Conservation (phyloP, 2,329 filamentous ascomycete genomes). For the Tolypocladium tundrense region DNA sequence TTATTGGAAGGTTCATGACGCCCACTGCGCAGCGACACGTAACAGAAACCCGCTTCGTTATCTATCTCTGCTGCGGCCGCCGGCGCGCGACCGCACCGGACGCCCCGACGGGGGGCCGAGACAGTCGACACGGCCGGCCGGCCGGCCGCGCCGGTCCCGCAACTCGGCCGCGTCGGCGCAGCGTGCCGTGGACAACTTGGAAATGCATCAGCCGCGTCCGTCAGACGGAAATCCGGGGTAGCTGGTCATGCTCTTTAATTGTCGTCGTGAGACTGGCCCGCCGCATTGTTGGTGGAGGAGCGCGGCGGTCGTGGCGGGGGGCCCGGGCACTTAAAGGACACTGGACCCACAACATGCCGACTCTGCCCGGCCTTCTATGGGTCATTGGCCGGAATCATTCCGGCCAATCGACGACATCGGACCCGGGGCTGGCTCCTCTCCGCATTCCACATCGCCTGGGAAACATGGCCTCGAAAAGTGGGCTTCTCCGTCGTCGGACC, state of each 20-base stretch:
- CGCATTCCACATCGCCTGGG: neutral
- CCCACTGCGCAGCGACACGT: constrained; percentile 11
- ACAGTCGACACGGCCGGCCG: neutral
- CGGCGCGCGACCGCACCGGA: neutral
- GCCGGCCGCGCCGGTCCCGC: neutral
- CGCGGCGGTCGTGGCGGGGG: neutral
- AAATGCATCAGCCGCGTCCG: neutral
- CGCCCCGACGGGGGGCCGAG: neutral
- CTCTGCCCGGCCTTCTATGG: constrained; percentile 12
- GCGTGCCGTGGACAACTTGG: neutral
- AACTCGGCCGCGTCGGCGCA: neutral
- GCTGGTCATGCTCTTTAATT: neutral
- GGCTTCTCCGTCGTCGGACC: neutral
- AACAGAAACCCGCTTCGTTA: constrained; percentile 10
- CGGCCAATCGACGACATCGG: constrained; percentile 20
- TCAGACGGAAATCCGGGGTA: neutral
- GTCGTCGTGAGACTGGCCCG: neutral
- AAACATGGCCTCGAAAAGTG: neutral
- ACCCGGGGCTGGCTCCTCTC: constrained; percentile 8
- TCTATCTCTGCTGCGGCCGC: neutral
- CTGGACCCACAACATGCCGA: constrained; percentile 10
- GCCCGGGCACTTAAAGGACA: constrained; percentile 3
- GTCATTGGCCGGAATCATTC: constrained; percentile 22
- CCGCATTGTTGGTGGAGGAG: neutral
- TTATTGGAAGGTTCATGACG: constrained; percentile 6